phyloP scores from a whole-genome alignment of 2,329 filamentous ascomycete genomes.

The Fusarium sambucinum region DNA sequence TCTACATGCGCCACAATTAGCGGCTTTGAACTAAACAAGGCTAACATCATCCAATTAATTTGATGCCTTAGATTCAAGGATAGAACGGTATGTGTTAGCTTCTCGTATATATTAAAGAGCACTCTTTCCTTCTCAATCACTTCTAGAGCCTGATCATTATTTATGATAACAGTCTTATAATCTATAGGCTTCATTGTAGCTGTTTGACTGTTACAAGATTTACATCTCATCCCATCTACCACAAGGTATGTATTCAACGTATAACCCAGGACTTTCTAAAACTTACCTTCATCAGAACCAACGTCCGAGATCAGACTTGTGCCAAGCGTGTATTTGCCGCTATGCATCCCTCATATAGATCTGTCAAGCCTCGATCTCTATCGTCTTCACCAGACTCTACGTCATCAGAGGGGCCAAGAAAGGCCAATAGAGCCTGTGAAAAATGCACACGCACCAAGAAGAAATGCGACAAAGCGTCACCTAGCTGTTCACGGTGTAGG shows the following conservation, averaged over 20 bases:
- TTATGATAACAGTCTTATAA: too few species aligned
- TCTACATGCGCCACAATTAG: neutral
- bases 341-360: constrained; percentile 25
- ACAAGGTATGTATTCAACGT: neutral
- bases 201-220: neutral
- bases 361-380: constrained; percentile 35
- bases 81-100: neutral
- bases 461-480: constrained; percentile 53
- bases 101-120: neutral
- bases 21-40: neutral
- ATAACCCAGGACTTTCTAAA: neutral
- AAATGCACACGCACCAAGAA: constrained; percentile 54
- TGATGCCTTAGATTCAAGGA: constrained; percentile 3
- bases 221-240: neutral
- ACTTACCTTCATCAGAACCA: neutral
- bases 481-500: constrained; percentile 51
- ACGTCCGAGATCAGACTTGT: neutral
- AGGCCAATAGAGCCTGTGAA: constrained; percentile 52
- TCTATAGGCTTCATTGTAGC: neutral
- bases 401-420: constrained; percentile 43
- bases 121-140: neutral
- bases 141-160: neutral
- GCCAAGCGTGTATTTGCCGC: neutral
- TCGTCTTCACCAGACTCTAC: constrained; percentile 43
- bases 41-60: neutral